Evolutionary conservation across 2,329 filamentous ascomycete genomes (phyloP), one percentile per base, ranked within the genome.

Genomic region (Setomelanomma holmii): DNA sequence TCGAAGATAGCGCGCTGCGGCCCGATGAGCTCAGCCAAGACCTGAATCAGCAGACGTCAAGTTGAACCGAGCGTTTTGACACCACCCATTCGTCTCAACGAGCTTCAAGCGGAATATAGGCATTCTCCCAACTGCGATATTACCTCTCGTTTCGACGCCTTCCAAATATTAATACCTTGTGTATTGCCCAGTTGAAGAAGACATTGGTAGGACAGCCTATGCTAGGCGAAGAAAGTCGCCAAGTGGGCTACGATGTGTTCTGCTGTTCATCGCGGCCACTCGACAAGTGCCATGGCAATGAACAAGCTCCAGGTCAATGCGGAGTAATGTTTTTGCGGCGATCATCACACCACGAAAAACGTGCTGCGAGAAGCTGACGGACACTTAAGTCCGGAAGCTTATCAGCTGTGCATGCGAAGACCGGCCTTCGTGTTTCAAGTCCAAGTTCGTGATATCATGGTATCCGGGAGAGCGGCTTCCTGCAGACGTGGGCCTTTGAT

Each of bases 381-480:
- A 40, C 11, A 16, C 20, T 17, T 22, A 40, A 40, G 8, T 40
- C 36, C 36, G 16, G 6, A 36, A 43, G 7, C 24, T 34, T 34
- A 17, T 40, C 19, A 23, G 36, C 20, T 27, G 16, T 43, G 38
- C 24, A 47, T 42, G 43, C 49, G 19, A 27, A 30, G 24, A 11
- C 41, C 23, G 6, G 27, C 21, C 34, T 33, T 33, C 49, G 22
- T 47, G 49, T 52, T 52, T 52, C 49, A 44, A 24, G 50, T 53
- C 20, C 10, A 22, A 14, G 38, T 42, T 23, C 43, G 43, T 52
- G 40, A 51, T 16, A 51, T 55, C 45, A 56, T 56, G 49, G 47
- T 47, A 48, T 42, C 52, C 49, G 42, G 47, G 49, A 21, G 7
- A 36, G 22, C 20, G 20, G 34, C 34, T 39, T 46, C 35, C 23